A percentile compares a stretch with the other conserved stretches of the same genome.
These are phyloP conservation scores for Saksenaea oblongispora DNA, from an alignment of 371 early-diverging fungal genomes.

Conservation along the genomic window DNA sequence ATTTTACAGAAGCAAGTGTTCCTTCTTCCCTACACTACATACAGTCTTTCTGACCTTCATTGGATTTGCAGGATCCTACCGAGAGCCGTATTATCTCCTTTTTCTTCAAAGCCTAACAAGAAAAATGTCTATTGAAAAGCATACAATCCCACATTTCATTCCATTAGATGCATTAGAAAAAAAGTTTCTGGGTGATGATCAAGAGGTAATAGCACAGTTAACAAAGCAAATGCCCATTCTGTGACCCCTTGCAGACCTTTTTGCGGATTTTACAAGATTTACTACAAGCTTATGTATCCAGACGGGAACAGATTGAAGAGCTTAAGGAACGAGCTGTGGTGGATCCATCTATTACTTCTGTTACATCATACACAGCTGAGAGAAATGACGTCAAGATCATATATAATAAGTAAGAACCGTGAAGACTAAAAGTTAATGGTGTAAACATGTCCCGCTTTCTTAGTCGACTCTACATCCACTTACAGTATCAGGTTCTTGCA, in stretches of 20 bases:
- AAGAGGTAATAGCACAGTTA: slow-evolving; percentile 19
- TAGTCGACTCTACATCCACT: neutral
- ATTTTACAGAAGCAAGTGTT: slow-evolving; percentile 30
- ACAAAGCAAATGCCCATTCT: neutral
- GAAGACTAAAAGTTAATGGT: neutral
- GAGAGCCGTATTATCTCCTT: slow-evolving; percentile 38
- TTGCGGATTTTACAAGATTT: slow-evolving; percentile 39
- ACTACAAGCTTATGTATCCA: slow-evolving; percentile 38
- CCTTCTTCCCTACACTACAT: neutral
- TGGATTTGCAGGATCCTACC: slow-evolving; percentile 16
- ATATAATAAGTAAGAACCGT: slow-evolving; percentile 2
- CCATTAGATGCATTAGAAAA: slow-evolving; percentile 19
- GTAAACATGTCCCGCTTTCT: neutral
- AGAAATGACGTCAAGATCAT: slow-evolving; percentile 6
- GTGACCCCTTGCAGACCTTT: slow-evolving; percentile 23
- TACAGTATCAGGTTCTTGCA: slow-evolving; percentile 1
- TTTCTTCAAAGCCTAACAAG: slow-evolving; percentile 18
- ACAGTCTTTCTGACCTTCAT: neutral
- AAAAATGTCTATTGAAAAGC: slow-evolving; percentile 14
- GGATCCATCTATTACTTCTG: neutral
- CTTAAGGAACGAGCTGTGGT: neutral
- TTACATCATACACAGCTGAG: slow-evolving; percentile 3
- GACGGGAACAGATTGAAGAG: slow-evolving; percentile 35
- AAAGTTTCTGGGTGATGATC: slow-evolving; percentile 24
- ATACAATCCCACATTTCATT: slow-evolving; percentile 44